These are phyloP conservation scores for Trypanosoma caninum DNA, from an alignment of 208 protist species.

Conservation along the genomic window DNA sequence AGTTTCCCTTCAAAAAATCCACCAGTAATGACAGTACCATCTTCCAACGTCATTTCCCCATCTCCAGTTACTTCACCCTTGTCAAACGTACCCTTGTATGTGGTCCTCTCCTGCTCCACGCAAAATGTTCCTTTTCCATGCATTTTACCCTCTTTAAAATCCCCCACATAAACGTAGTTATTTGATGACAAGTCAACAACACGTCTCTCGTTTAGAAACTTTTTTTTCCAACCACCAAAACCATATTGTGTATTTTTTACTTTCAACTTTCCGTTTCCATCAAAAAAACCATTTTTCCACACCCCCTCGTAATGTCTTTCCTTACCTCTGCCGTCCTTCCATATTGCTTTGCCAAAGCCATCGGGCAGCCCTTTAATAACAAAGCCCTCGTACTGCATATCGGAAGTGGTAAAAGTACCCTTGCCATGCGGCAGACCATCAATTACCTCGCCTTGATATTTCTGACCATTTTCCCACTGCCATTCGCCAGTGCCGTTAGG, in stretches of 20 bases:
- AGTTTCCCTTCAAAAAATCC: constrained; percentile 50
- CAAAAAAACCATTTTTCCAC: constrained; percentile 48
- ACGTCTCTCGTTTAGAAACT: constrained; percentile 40
- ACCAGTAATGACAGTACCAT: constrained; percentile 70
- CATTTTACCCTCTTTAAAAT: constrained; percentile 42
- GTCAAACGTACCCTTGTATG: constrained; percentile 51
- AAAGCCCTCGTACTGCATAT: constrained; percentile 54
- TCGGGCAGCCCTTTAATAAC: constrained; percentile 44
- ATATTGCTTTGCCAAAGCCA: constrained; percentile 34
- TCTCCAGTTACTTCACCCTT: constrained; percentile 29
- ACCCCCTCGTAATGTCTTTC: constrained; percentile 47
- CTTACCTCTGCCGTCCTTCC: constrained; percentile 5
- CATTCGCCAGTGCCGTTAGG: constrained; percentile 64
- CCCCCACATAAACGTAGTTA: constrained; percentile 52
- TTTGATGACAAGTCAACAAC: constrained; percentile 29
- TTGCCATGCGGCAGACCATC: constrained; percentile 43
- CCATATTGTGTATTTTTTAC: constrained; percentile 27
- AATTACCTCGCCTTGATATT: constrained; percentile 52
- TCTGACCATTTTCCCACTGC: constrained; percentile 58
- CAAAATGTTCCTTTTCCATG: constrained; percentile 49
- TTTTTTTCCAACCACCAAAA: constrained; percentile 54
- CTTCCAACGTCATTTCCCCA: constrained; percentile 44
- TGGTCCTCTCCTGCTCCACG: constrained; percentile 13
- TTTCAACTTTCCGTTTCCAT: constrained; percentile 54
- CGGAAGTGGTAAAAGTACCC: constrained; percentile 32